Percentiles rank a stretch among this genome's conserved stretches.
Evolutionary conservation across 345 rosid species (phyloP).

Genomic region (Draba incana): DNA sequence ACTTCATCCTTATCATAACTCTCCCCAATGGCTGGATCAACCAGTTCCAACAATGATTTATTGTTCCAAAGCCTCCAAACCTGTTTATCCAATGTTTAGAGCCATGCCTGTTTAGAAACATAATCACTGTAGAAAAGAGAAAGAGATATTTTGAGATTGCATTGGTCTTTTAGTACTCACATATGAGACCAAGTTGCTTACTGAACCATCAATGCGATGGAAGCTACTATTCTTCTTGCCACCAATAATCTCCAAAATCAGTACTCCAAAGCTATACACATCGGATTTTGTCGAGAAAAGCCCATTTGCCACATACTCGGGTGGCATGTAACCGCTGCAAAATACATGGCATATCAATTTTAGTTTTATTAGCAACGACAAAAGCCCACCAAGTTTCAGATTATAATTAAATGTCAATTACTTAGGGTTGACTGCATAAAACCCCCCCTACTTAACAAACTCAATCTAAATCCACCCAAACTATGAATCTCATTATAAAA

Average conservation of each 20-base stretch:
- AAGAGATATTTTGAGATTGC: neutral
- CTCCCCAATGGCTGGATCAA: constrained; percentile 15
- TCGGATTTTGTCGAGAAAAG: constrained; percentile 29
- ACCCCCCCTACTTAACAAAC: too few species aligned
- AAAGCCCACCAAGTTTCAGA: neutral
- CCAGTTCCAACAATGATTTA: constrained; percentile 9
- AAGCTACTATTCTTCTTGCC: constrained; percentile 26
- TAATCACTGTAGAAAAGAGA: neutral
- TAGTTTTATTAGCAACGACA: neutral
- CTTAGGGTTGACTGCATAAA: too few species aligned
- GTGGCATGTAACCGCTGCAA: too few species aligned
- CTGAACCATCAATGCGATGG: neutral
- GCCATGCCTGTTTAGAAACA: too few species aligned
- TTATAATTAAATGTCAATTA: neutral
- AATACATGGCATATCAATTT: too few species aligned
- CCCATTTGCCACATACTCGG: too few species aligned
- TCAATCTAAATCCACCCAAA: too few species aligned
- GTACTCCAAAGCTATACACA: constrained; percentile 36
- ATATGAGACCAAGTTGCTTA: constrained; percentile 20
- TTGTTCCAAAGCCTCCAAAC: constrained; percentile 31
- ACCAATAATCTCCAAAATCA: constrained; percentile 30
- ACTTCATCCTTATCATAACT: constrained; percentile 17
- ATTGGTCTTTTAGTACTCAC: neutral
- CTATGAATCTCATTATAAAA: too few species aligned
- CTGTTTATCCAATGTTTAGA: neutral